A percentile compares a stretch with the other conserved stretches of the same genome.
phyloP scores from a whole-genome alignment of 2,329 filamentous ascomycete species.

The Colletotrichum somersetense region DNA sequence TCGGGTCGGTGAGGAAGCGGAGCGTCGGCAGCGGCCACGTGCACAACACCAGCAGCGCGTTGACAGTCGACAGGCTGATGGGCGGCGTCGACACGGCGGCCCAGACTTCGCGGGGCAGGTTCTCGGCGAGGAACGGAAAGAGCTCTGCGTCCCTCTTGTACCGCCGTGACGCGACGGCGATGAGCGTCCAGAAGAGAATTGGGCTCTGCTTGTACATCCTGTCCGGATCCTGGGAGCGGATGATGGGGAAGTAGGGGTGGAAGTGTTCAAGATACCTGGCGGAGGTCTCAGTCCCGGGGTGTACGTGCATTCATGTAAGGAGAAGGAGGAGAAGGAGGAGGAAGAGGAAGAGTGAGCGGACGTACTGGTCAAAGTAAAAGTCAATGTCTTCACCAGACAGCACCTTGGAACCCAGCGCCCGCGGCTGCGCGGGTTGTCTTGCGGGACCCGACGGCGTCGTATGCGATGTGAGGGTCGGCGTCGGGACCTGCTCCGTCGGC shows the following conservation, averaged over 20 bases:
- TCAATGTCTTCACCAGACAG: conserved; percentile 67
- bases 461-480: conserved; percentile 47
- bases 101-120: conserved; percentile 61
- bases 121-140: conserved; percentile 60
- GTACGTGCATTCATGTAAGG: neutral
- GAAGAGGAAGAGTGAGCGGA: conserved; percentile 13
- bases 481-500: conserved; percentile 41
- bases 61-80: conserved; percentile 62
- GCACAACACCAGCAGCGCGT: conserved; percentile 64
- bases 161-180: conserved; percentile 63
- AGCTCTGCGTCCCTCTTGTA: conserved; percentile 59
- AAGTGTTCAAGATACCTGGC: conserved; percentile 65
- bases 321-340: conserved; percentile 20
- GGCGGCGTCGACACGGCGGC: conserved; percentile 57
- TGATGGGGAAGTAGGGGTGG: conserved; percentile 65
- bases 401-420: conserved; percentile 60
- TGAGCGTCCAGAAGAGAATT: conserved; percentile 67
- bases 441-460: conserved; percentile 47
- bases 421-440: conserved; percentile 52
- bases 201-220: conserved; percentile 61
- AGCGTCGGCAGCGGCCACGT: conserved; percentile 65
- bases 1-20: conserved; percentile 65
- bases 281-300: neutral
- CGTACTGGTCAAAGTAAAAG: conserved; percentile 67
- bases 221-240: conserved; percentile 64